Evolutionary conservation across 352 stramenopile genomes (phyloP), one percentile per base, ranked within the genome.

Genomic region (Peronospora farinosa): DNA sequence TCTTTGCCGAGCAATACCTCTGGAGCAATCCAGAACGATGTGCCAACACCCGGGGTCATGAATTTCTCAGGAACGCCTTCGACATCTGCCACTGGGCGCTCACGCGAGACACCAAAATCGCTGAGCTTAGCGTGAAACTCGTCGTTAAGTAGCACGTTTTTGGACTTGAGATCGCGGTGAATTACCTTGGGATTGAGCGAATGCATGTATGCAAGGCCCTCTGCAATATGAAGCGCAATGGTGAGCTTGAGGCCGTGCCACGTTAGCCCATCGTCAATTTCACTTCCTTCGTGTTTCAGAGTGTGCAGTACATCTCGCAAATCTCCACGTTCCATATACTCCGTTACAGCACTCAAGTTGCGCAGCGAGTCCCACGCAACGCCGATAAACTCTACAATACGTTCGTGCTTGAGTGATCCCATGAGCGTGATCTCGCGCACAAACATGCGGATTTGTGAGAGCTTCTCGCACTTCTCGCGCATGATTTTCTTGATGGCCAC

Each of bases 151-250:
- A 92, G 50, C 40, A 92, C 72, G 40, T 92, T 92, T 60, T 82
- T 88, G 17, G 68, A 72, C 56, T 92, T 92, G 45, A 92, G 67
- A 33, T 92, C 81, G 25, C 81, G 76, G 35, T 92, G 81, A 55
- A 92, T 87, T 7, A 87, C 60, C 39, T 75, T 81, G 8, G 77
- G 77, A 21, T 60, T 67, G 13, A 74, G 53, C 33, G 78, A 84
- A 54, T 90, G 79, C 60, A 90, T 60, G 51, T 86, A 90, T 30
- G 55, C 59, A 23, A 88, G 67, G 19, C 60, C 79, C 40, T 86
- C 65, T 2, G 73, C 77, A 25, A 90, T 74, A 47, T 88, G 69
- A 9, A 88, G 43, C 0, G 79, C 69, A 43, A 90, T 74, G 7
- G 39, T 65, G 7, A 74, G 66, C 45, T 90, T 89, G 10, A 64